Base-by-base conservation (phyloP, 192 early-diverging fungal genomes). In the Dissophora globulifera region DNA sequence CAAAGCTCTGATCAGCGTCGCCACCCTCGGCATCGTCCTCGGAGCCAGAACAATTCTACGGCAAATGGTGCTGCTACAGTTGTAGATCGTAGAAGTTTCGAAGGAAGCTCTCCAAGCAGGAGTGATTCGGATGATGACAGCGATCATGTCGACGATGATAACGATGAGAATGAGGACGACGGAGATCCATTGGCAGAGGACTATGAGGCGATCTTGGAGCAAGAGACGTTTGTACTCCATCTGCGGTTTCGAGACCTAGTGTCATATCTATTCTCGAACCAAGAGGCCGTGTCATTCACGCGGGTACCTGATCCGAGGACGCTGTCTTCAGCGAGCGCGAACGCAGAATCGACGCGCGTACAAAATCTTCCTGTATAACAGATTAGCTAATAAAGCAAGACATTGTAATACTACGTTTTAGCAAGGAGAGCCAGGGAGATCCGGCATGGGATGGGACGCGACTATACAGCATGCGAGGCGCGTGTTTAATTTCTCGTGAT, bases 141-240 rank as follows among this genome's bases (percentile, higher is more conserved):
- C 23, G n/a, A n/a, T n/a, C n/a, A n/a, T n/a, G 47, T 22, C 17
- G 47, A 17, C 2, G 43, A 43, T 33, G 30, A 25, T 27, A 47
- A 38, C 19, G 69, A 41, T 1, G 46, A 62, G 10, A 38, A 62
- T 12, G 59, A 57, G 2, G 55, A 60, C 10, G 70, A 75, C 15
- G 48, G 53, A 11, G 59, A 60, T 38, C 45, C 51, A 32, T 32
- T 67, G 19, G 58, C 51, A 4, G 58, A 76, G 25, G 72, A 76
- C 22, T 76, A 66, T 60, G 63, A 67, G 19, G 63, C 56, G 46
- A 32, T 61, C 20, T 26, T 59, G 3, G 63, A 66, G 16, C 62
- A 76, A 17, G 72, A 76, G 40, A 67, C 63, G 1, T 76, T 76
- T 67, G 51, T 76, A 0, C 31, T 76, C 47, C 63, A 67, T 13